Percentiles rank a stretch among this genome's conserved stretches.
Conservation (phyloP, 805 yeast species). For the Cyberlindnera japonica region DNA sequence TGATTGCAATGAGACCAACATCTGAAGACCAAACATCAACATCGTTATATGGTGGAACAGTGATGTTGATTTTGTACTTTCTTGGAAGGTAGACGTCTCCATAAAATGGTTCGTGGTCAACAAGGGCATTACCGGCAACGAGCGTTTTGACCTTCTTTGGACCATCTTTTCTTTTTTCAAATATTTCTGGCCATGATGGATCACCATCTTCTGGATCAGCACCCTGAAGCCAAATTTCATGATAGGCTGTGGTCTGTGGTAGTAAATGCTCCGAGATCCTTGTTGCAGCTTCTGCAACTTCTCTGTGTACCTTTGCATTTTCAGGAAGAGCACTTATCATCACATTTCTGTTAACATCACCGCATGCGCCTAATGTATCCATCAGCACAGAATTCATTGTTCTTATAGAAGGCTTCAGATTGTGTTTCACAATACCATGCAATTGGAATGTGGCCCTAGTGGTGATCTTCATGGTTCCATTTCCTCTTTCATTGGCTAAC, state of each 20-base stretch:
- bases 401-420: slow-evolving; percentile 85
- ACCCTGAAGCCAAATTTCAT: slow-evolving; percentile 95
- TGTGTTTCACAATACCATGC: slow-evolving; percentile 89
- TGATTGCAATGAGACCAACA: slow-evolving; percentile 86
- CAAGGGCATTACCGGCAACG: slow-evolving; percentile 83
- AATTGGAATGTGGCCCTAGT: slow-evolving; percentile 97
- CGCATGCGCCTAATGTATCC: slow-evolving; percentile 97
- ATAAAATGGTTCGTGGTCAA: slow-evolving; percentile 81
- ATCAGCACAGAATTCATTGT: slow-evolving; percentile 86
- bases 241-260: slow-evolving; percentile 92
- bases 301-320: slow-evolving; percentile 76
- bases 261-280: slow-evolving; percentile 75
- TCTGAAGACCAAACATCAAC: slow-evolving; percentile 96
- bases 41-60: slow-evolving; percentile 95
- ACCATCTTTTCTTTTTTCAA: slow-evolving; percentile 66
- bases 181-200: slow-evolving; percentile 57
- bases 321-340: slow-evolving; percentile 88
- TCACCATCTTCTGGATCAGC: slow-evolving; percentile 64
- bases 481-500: slow-evolving; percentile 78
- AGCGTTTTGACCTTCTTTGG: slow-evolving; percentile 77
- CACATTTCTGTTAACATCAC: slow-evolving; percentile 96
- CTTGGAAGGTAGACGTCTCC: slow-evolving; percentile 88
- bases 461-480: slow-evolving; percentile 89
- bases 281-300: slow-evolving; percentile 61
- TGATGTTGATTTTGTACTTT: slow-evolving; percentile 90